Evolutionary conservation across 306 rosid species (phyloP).

Genomic region (Lathyrus aphaca): DNA sequence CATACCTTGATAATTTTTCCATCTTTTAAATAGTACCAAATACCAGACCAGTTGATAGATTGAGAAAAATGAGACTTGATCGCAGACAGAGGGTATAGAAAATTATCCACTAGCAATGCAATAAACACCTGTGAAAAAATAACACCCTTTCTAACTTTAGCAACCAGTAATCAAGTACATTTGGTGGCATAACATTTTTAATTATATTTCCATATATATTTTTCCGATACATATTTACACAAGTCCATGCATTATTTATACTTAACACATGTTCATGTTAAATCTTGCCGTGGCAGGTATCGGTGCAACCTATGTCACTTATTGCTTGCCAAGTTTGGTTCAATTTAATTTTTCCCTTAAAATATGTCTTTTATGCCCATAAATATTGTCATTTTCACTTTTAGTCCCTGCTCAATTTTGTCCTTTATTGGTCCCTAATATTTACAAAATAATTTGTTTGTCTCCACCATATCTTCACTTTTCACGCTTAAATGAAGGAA

Average conservation of each 20-base stretch:
- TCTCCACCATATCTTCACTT: background rate
- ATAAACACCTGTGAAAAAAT: conserved; percentile 74
- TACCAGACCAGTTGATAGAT: conserved; percentile 97
- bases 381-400: background rate
- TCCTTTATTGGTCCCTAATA: background rate
- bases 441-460: background rate
- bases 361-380: background rate
- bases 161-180: conserved; percentile 33
- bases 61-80: conserved; percentile 90
- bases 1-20: conserved; percentile 88
- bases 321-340: conserved; percentile 31
- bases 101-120: conserved; percentile 91
- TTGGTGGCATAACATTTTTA: conserved; percentile 26
- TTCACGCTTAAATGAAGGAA: background rate
- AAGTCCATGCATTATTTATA: conserved; percentile 26
- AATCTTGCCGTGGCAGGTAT: background rate
- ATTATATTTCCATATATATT: background rate
- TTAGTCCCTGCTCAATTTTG: background rate
- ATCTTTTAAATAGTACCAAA: conserved; percentile 78
- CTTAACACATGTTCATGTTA: conserved; percentile 19
- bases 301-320: conserved; percentile 15
- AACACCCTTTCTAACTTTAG: conserved; percentile 45
- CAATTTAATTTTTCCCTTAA: conserved; percentile 9
- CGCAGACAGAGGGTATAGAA: conserved; percentile 88
- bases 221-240: background rate